Evolutionary conservation across 2,329 filamentous ascomycete genomes (phyloP).

Genomic region (Cercospora berteroae): DNA sequence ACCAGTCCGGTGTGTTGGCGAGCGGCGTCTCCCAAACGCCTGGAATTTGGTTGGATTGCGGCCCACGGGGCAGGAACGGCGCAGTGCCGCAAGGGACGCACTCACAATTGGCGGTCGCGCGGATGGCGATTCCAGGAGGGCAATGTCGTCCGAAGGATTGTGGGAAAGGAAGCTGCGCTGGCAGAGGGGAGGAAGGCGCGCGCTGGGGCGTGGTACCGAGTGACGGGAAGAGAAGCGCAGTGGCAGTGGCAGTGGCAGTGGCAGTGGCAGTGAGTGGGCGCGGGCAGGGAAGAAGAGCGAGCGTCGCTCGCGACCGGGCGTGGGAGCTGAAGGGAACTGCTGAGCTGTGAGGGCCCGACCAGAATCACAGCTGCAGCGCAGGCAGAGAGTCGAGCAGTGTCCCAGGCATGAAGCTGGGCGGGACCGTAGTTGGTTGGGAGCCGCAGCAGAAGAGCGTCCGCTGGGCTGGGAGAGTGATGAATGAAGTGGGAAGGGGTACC

Average conservation of each 20-base stretch:
- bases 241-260: too few relatives aligned
- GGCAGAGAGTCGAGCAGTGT: not conserved
- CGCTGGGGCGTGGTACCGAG: not conserved
- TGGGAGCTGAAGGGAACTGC: not conserved
- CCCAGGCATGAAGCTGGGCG: not conserved
- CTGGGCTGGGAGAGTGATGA: not conserved
- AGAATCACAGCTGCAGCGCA: not conserved
- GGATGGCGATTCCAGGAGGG: not conserved
- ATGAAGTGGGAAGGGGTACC: not conserved
- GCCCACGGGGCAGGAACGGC: conserved; percentile 9
- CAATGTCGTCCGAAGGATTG: not conserved
- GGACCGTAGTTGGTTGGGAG: not conserved
- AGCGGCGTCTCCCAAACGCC: conserved; percentile 9
- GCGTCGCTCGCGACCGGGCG: not conserved
- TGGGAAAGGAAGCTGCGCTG: not conserved
- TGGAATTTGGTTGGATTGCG: conserved; percentile 12
- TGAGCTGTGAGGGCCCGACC: not conserved
- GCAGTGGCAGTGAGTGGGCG: not conserved
- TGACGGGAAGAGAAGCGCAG: not conserved
- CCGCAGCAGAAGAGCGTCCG: not conserved
- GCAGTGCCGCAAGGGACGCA: conserved; percentile 14
- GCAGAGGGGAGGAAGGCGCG: not conserved
- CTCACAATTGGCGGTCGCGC: conserved; percentile 4
- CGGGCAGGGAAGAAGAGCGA: not conserved
- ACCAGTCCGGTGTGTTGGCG: conserved; percentile 19